A percentile compares a stretch with the other conserved stretches of the same genome.
These are phyloP conservation scores for Colletotrichum filicis DNA, from an alignment of 2,329 filamentous ascomycete species.

Conservation along the genomic window DNA sequence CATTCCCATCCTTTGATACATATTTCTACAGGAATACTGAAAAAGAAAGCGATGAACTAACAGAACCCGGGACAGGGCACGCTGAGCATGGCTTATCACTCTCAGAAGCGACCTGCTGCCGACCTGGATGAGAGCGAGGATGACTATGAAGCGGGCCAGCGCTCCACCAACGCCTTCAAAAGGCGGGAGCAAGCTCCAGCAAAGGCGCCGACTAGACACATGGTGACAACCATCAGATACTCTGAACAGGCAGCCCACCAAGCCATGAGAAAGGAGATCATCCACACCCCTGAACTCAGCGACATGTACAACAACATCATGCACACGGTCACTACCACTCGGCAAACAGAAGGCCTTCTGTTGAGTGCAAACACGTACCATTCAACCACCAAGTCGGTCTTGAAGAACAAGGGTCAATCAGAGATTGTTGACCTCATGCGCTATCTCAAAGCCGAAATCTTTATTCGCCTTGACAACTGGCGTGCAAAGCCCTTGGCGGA, in stretches of 20 bases:
- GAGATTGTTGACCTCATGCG: conserved; percentile 5
- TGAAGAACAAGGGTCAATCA: conserved; percentile 1
- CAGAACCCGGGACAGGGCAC: neutral
- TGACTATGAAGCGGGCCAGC: neutral
- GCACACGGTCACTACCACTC: neutral
- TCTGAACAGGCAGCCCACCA: neutral
- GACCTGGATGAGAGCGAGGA: neutral
- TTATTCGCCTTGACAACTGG: conserved; percentile 24
- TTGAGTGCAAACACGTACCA: conserved; percentile 4
- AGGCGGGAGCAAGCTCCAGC: neutral
- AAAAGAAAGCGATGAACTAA: neutral
- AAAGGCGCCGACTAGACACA: neutral
- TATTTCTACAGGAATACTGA: neutral
- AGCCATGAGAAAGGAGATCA: conserved; percentile 17
- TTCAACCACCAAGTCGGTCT: neutral
- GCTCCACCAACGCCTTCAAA: neutral
- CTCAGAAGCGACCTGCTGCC: neutral
- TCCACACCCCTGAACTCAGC: conserved; percentile 7
- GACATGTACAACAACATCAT: neutral
- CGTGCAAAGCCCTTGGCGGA: neutral
- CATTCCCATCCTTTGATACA: neutral
- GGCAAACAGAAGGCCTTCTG: neutral
- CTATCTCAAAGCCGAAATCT: conserved; percentile 21
- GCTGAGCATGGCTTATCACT: neutral
- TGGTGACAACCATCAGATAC: neutral